phyloP scores from a whole-genome alignment of 2,329 filamentous ascomycete genomes.

The Scopulariopsis brevicaulis region DNA sequence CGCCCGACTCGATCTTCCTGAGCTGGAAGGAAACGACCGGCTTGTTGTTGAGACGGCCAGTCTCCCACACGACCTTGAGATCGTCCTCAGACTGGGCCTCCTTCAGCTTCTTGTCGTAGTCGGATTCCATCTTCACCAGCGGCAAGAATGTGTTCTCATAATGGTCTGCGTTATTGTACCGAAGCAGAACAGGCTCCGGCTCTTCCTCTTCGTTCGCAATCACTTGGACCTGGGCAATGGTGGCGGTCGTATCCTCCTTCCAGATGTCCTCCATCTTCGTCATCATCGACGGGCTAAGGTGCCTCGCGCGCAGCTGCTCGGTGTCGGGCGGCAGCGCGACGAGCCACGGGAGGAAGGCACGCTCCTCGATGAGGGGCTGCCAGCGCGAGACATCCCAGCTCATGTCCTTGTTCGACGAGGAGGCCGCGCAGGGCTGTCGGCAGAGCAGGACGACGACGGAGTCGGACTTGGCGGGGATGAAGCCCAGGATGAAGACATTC shows the following conservation, averaged over 20 bases:
- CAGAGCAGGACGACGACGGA: conserved; percentile 95
- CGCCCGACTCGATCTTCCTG: conserved; percentile 92
- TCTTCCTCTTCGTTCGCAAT: conserved; percentile 80
- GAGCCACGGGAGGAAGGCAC: conserved; percentile 89
- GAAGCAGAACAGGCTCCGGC: conserved; percentile 79
- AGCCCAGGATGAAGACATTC: conserved; percentile 94
- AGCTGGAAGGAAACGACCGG: conserved; percentile 91
- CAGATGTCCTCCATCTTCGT: conserved; percentile 95
- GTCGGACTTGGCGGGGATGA: conserved; percentile 97
- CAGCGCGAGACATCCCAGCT: conserved; percentile 98
- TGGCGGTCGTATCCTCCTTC: conserved; percentile 89
- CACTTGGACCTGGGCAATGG: conserved; percentile 80
- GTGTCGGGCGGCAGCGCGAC: conserved; percentile 82
- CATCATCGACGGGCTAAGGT: conserved; percentile 88
- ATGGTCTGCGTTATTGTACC: conserved; percentile 95
- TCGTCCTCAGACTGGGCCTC: conserved; percentile 96
- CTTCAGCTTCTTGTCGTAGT: conserved; percentile 98
- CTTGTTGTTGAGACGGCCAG: conserved; percentile 84
- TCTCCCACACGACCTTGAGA: conserved; percentile 88
- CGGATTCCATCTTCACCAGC: conserved; percentile 96
- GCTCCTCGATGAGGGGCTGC: conserved; percentile 95
- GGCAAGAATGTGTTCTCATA: conserved; percentile 99
- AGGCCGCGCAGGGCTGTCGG: conserved; percentile 89
- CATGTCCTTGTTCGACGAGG: conserved; percentile 96
- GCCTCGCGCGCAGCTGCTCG: conserved; percentile 88